These are phyloP conservation scores for Pseudocercospora macadamiae DNA, from an alignment of 2,329 filamentous ascomycete genomes.

Conservation along the genomic window DNA sequence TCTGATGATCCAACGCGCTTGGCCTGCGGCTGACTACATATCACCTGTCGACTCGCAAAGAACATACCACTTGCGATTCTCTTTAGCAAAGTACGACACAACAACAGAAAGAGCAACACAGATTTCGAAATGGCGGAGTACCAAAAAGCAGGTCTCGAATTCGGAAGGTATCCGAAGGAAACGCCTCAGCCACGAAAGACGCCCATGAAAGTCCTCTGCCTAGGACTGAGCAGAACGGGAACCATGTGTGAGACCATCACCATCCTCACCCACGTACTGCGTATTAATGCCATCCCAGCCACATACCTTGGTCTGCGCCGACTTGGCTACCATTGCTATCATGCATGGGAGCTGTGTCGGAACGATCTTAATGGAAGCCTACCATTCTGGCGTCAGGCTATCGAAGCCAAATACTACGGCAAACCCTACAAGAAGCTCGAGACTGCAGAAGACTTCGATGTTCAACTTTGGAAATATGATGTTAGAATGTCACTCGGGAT, in stretches of 20 bases:
- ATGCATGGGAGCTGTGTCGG: neutral
- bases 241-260: no score
- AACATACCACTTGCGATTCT: no score
- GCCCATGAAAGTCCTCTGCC: neutral
- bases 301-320: neutral
- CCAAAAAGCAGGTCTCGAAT: neutral
- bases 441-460: conserved; percentile 3
- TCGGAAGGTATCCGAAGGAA: neutral
- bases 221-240: conserved; percentile 7
- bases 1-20: no score
- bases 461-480: neutral
- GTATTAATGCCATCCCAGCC: no score
- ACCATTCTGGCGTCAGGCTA: neutral
- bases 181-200: conserved; percentile 1
- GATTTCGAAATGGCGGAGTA: neutral
- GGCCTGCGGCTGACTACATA: no score
- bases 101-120: neutral
- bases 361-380: neutral
- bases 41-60: no score
- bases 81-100: neutral
- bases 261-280: no score
- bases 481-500: neutral
- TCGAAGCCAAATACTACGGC: conserved; percentile 6
- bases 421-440: neutral
- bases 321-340: neutral